A percentile compares a stretch with the other conserved stretches of the same genome.
These are phyloP conservation scores for Artemisia annua DNA, from an alignment of 129 eudicot genomes.

Conservation along the genomic window DNA sequence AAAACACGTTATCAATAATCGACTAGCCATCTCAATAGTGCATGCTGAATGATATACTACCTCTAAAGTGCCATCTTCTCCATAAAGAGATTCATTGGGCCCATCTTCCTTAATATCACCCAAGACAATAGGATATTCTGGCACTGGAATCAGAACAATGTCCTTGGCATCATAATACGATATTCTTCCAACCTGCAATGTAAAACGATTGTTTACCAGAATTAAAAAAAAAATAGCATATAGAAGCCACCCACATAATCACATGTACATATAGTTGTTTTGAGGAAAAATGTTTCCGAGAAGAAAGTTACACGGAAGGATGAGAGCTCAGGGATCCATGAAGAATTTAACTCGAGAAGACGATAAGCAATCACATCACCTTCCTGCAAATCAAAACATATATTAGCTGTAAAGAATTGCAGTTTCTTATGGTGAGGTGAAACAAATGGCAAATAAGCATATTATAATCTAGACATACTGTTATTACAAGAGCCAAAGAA, in stretches of 20 bases:
- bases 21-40: slow-evolving; percentile 7
- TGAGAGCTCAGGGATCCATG: slow-evolving; percentile 89
- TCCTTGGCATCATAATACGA: slow-evolving; percentile 51
- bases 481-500: no score
- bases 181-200: slow-evolving; percentile 73
- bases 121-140: slow-evolving; percentile 62
- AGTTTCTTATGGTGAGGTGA: no score
- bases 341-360: slow-evolving; percentile 68
- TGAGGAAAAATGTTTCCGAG: background rate
- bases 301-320: slow-evolving; percentile 60
- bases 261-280: slow-evolving; percentile 7
- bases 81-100: slow-evolving; percentile 58
- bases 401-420: no score
- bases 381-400: slow-evolving; percentile 6
- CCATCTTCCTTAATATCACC: slow-evolving; percentile 52
- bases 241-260: no score
- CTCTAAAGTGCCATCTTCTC: slow-evolving; percentile 93
- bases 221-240: background rate
- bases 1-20: background rate
- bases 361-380: slow-evolving; percentile 77
- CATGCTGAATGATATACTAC: slow-evolving; percentile 38
- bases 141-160: slow-evolving; percentile 56
- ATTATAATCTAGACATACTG: no score
- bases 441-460: no score
- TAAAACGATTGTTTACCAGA: background rate